Evolutionary conservation across 2,329 filamentous ascomycete genomes (phyloP).

Genomic region (Ceratocystis cubensis): DNA sequence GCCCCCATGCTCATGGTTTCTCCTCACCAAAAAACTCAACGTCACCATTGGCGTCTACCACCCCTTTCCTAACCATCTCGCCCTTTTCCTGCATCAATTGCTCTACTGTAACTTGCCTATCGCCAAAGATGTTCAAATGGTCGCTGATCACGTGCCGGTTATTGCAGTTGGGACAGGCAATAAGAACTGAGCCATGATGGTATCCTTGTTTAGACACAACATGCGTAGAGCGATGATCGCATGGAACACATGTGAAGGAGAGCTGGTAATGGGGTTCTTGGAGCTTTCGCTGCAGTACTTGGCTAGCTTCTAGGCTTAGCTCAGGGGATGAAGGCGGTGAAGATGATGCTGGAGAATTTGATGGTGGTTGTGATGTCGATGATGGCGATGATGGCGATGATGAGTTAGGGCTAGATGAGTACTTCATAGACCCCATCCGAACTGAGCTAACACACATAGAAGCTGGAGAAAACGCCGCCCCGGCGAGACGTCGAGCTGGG

Average conservation of each 20-base stretch:
- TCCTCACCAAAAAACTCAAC: slow-evolving; percentile 69
- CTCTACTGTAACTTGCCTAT: slow-evolving; percentile 58
- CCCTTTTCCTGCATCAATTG: slow-evolving; percentile 68
- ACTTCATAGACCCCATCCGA: neutral
- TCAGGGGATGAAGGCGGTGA: slow-evolving; percentile 12
- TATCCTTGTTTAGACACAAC: slow-evolving; percentile 88
- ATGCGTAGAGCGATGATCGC: slow-evolving; percentile 67
- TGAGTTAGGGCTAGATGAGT: neutral
- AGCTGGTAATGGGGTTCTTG: slow-evolving; percentile 65
- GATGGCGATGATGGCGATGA: slow-evolving; percentile 5
- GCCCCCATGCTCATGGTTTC: neutral
- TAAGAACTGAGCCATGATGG: slow-evolving; percentile 76
- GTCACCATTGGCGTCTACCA: slow-evolving; percentile 64
- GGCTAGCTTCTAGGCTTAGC: slow-evolving; percentile 23
- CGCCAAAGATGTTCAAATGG: slow-evolving; percentile 67
- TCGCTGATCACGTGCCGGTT: slow-evolving; percentile 87
- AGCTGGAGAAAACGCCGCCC: neutral
- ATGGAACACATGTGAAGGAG: slow-evolving; percentile 86
- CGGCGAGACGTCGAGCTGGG: neutral
- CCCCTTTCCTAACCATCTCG: slow-evolving; percentile 57
- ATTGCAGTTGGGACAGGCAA: slow-evolving; percentile 74
- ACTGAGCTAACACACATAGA: neutral
- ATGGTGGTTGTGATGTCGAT: neutral
- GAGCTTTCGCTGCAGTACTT: slow-evolving; percentile 27
- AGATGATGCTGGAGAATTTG: neutral